These are phyloP conservation scores for Clonostachys sp. DNA, from an alignment of 2,329 filamentous ascomycete species.

Conservation along the genomic window DNA sequence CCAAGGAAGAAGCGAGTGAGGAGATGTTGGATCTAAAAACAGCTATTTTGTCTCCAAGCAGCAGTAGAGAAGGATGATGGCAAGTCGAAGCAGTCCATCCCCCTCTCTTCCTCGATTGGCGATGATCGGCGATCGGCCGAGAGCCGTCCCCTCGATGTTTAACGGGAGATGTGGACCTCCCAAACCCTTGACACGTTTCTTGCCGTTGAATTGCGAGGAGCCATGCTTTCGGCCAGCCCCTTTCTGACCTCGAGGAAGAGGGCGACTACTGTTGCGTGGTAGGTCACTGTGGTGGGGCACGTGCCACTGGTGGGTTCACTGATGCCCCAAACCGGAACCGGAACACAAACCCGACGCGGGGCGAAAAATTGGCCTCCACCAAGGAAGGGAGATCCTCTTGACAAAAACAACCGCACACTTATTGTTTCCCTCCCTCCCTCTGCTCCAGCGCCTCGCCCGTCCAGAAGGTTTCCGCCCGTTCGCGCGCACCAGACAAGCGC, in stretches of 20 bases:
- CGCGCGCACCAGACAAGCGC: neutral
- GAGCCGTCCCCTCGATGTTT: too few relatives aligned
- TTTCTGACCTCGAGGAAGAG: neutral
- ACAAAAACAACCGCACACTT: conserved; percentile 8
- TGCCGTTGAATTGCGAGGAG: too few relatives aligned
- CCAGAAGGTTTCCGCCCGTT: neutral
- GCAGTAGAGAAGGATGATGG: too few relatives aligned
- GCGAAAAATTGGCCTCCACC: conserved; percentile 2
- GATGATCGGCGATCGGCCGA: too few relatives aligned
- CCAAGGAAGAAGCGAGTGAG: too few relatives aligned
- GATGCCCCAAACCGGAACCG: neutral
- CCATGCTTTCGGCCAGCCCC: neutral
- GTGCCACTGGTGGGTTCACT: neutral
- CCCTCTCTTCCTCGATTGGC: too few relatives aligned
- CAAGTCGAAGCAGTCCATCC: too few relatives aligned
- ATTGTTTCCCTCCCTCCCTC: neutral
- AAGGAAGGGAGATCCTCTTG: neutral
- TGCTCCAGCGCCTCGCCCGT: conserved; percentile 1
- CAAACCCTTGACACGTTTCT: too few relatives aligned
- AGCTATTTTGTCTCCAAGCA: too few relatives aligned
- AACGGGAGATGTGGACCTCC: too few relatives aligned
- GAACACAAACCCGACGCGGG: too few relatives aligned
- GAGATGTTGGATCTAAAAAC: too few relatives aligned
- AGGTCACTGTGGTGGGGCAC: neutral
- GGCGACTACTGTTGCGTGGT: neutral